These are phyloP conservation scores for Coemansia sp. DNA, from an alignment of 192 early-diverging fungal species.

Conservation along the genomic window DNA sequence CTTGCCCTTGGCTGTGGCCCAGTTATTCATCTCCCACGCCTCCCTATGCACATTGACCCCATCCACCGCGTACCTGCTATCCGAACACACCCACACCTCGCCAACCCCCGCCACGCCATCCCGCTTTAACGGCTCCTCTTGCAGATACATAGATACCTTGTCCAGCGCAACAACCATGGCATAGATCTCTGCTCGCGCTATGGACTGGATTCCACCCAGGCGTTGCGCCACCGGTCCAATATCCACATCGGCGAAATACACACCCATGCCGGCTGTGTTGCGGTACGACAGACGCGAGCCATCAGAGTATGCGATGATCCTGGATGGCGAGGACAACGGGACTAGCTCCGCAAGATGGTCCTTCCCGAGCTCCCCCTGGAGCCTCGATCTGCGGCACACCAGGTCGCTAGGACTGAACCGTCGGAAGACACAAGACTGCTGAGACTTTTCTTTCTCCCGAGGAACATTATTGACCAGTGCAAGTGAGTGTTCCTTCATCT, in stretches of 20 bases:
- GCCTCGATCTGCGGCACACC: conserved; percentile 30
- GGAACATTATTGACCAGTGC: too few species aligned
- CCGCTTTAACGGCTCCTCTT: too few species aligned
- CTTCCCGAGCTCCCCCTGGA: conserved; percentile 33
- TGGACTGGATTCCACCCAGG: conserved; percentile 33
- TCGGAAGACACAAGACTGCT: not conserved
- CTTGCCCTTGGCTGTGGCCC: conserved; percentile 41
- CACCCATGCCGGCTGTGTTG: conserved; percentile 38
- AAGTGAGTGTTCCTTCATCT: conserved; percentile 16
- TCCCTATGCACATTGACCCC: conserved; percentile 43
- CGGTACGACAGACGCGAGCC: conserved; percentile 39
- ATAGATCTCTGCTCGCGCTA: conserved; percentile 37
- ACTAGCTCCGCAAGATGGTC: conserved; percentile 46
- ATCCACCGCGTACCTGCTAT: conserved; percentile 49
- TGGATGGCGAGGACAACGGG: conserved; percentile 16
- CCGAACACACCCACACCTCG: conserved; percentile 50
- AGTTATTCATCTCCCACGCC: conserved; percentile 30
- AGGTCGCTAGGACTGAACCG: conserved; percentile 10
- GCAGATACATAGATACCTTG: not conserved
- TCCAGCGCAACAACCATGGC: conserved; percentile 31
- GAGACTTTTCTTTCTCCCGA: too few species aligned
- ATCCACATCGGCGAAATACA: conserved; percentile 21
- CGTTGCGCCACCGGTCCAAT: conserved; percentile 32
- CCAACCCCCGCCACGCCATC: not conserved
- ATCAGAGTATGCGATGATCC: conserved; percentile 33